phyloP scores from a whole-genome alignment of 805 yeast genomes.

The Candida rishiriensis region DNA sequence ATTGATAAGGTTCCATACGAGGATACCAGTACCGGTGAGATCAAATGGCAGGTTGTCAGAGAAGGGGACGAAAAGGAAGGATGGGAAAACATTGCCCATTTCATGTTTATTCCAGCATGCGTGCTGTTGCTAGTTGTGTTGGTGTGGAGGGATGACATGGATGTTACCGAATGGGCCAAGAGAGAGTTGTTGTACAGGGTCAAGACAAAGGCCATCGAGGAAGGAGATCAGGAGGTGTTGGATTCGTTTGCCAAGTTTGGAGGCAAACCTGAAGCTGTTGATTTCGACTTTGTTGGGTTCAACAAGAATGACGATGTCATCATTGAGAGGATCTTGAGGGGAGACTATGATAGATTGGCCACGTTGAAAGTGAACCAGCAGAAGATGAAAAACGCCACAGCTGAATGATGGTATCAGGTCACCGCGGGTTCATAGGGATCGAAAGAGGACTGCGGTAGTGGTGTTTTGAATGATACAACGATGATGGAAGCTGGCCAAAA shows the following conservation, averaged over 20 bases:
- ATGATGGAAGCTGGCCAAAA: no score
- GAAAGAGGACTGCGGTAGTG: no score
- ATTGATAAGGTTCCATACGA: constrained; percentile 82
- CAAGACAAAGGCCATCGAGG: constrained; percentile 58
- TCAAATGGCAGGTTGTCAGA: constrained; percentile 73
- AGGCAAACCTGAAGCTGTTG: constrained; percentile 35
- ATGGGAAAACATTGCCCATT: constrained; percentile 76
- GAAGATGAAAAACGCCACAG: constrained; percentile 3
- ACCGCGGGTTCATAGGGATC: no score
- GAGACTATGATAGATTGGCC: constrained; percentile 74
- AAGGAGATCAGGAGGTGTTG: constrained; percentile 51
- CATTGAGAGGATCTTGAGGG: constrained; percentile 75
- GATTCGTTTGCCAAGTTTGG: constrained; percentile 34
- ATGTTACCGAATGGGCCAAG: constrained; percentile 72
- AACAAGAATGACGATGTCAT: constrained; percentile 70
- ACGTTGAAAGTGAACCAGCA: constrained; percentile 47
- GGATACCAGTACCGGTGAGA: constrained; percentile 72
- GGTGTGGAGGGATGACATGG: constrained; percentile 46
- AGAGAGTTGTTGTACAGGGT: constrained; percentile 76
- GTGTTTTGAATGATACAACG: no score
- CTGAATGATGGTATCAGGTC: not conserved
- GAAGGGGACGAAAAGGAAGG: constrained; percentile 71
- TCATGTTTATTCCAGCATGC: constrained; percentile 67
- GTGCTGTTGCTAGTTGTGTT: constrained; percentile 49
- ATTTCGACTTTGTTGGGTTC: constrained; percentile 51